Evolutionary conservation across 805 yeast species (phyloP), one percentile per base, ranked within the genome.

Genomic region (Candida multigemmis): DNA sequence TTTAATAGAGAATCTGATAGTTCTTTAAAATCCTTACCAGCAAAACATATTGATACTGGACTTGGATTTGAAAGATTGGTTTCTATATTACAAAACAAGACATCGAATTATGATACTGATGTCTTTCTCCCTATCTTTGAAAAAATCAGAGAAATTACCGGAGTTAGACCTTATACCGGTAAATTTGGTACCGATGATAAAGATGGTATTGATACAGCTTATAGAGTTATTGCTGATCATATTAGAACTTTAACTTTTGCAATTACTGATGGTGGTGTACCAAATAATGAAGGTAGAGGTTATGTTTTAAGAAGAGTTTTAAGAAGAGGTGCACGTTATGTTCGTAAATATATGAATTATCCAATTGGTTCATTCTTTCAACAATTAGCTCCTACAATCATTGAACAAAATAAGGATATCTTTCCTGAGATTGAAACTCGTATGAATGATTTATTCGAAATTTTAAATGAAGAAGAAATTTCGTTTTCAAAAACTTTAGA

Each of bases 251-350:
- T 91, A 52, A 84, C 95, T 3, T 84, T 91, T 56, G 96, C 99
- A 26, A 69, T 91, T 34, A 83, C 94, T 21, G 99, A 91, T 56
- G 99, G 99, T 48, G 99, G 98, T 49, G 96, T 91, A 32, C 99
- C 99, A 50, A 91, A 91, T 62, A 91, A 87, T 49, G 98, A 91
- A 52, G 99, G 99, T 45, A 80, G 98, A 63, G 99, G 99, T 45
- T 91, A 91, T 49, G 99, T 91, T 23, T 65, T 91, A 54, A 79
- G 99, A 65, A 81, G 99, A 66, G 87, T 91, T 42, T 67, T 91
- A 48, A 81, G 99, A 68, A 81, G 99, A 68, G 99, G 98, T 48
- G 84, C 96, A 21, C 80, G 98, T 59, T 91, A 84, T 48, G 96
- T 80, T 23, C 80, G 97, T 58, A 91, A 91, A 63, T 87, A 91